Evolutionary conservation across 176 grass and related monocot genomes (phyloP).

Genomic region (Bromus sterilis): DNA sequence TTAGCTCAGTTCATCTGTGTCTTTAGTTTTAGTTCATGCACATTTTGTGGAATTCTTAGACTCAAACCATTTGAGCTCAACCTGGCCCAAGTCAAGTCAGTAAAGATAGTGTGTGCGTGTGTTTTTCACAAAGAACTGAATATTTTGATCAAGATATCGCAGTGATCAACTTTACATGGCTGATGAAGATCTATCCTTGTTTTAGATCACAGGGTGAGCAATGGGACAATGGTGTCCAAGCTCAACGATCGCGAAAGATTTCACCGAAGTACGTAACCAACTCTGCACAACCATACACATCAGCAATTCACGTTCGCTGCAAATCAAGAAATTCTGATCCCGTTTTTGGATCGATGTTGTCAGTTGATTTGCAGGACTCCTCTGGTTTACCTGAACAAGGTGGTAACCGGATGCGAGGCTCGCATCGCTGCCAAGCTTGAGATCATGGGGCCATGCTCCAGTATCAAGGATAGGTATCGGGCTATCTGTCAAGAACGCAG

Average conservation of each 20-base stretch:
- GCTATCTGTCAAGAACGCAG: background rate
- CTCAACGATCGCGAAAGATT: slow-evolving; percentile 46
- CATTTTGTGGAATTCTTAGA: background rate
- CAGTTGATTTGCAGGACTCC: slow-evolving; percentile 72
- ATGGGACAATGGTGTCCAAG: slow-evolving; percentile 20
- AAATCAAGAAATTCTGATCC: background rate
- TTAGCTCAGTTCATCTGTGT: background rate
- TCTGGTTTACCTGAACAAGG: slow-evolving; percentile 67
- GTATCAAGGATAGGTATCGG: slow-evolving; percentile 61
- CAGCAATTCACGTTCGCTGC: background rate
- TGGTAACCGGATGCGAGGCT: slow-evolving; percentile 33
- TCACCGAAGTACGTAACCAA: slow-evolving; percentile 30
- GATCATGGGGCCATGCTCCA: slow-evolving; percentile 77
- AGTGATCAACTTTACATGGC: background rate
- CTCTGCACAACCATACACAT: background rate
- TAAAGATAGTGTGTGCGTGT: background rate
- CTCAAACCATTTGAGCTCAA: background rate
- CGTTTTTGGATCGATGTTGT: background rate
- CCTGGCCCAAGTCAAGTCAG: background rate
- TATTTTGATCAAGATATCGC: background rate
- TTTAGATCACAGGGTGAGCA: background rate
- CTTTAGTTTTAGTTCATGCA: background rate
- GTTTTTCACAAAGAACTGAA: background rate
- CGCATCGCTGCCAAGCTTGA: slow-evolving; percentile 59
- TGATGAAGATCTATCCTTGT: background rate